Conservation (phyloP, 2,329 filamentous ascomycete genomes). For the Tolypocladium tundrense region DNA sequence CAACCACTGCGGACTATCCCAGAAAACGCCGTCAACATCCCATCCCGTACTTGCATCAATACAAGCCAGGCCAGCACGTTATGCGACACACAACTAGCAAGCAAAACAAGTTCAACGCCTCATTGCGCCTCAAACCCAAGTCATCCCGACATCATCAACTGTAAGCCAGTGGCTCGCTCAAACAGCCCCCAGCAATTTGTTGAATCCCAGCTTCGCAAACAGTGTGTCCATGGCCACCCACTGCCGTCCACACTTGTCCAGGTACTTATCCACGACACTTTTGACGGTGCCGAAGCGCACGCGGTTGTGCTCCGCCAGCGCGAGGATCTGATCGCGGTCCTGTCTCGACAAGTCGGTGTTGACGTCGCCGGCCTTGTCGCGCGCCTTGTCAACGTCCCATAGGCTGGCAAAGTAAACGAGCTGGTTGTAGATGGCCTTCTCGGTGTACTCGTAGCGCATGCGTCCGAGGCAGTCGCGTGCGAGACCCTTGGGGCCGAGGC, state of each 20-base stretch:
- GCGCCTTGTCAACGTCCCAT: slow-evolving; percentile 83
- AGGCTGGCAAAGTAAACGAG: slow-evolving; percentile 75
- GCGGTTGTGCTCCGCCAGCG: slow-evolving; percentile 74
- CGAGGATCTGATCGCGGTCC: slow-evolving; percentile 55
- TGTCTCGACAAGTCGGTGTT: slow-evolving; percentile 38
- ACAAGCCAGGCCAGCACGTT: not conserved
- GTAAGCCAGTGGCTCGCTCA: not conserved
- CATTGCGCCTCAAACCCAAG: not conserved
- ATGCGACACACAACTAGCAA: not conserved
- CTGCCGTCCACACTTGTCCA: slow-evolving; percentile 81
- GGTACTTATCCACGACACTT: slow-evolving; percentile 68
- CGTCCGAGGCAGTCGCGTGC: slow-evolving; percentile 74
- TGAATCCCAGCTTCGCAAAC: slow-evolving; percentile 59
- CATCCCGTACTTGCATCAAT: not conserved
- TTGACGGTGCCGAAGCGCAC: slow-evolving; percentile 66
- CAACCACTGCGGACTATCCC: not conserved
- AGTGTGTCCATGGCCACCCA: slow-evolving; percentile 91
- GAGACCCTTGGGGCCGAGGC: slow-evolving; percentile 76
- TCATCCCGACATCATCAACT: not conserved
- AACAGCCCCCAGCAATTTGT: slow-evolving; percentile 15
- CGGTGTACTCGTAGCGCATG: slow-evolving; percentile 80
- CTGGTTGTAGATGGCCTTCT: slow-evolving; percentile 92
- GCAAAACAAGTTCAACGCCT: not conserved
- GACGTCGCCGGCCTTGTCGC: slow-evolving; percentile 36
- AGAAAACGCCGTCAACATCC: not conserved